phyloP scores from a whole-genome alignment of 305 asterid genomes.

The Rubia balearica region DNA sequence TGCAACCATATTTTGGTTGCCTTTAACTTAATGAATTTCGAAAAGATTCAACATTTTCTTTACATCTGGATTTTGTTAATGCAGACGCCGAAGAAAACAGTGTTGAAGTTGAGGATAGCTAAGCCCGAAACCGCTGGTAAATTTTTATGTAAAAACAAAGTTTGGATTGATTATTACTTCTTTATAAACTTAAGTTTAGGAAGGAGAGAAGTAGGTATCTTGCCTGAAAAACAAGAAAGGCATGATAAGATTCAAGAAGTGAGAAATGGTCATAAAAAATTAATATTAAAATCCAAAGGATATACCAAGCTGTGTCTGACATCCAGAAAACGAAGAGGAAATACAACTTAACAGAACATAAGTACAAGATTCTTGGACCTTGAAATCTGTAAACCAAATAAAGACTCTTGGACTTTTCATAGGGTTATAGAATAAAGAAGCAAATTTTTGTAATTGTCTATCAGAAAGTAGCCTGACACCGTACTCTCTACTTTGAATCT shows the following conservation, averaged over 20 bases:
- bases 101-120: constrained; percentile 53
- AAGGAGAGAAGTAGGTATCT: background rate
- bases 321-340: background rate
- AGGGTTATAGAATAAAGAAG: background rate
- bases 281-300: background rate
- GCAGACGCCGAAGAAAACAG: constrained; percentile 49
- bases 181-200: background rate
- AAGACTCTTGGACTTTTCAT: background rate
- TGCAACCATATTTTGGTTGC: background rate
- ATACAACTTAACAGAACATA: background rate
- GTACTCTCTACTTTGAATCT: background rate
- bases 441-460: background rate
- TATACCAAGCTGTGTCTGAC: background rate
- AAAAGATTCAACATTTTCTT: constrained; percentile 5
- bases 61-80: constrained; percentile 15
- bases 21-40: constrained; percentile 6
- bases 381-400: background rate
- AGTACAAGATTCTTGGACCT: background rate
- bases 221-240: background rate
- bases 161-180: background rate
- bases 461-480: background rate
- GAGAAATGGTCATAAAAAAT: background rate
- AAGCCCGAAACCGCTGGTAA: constrained; percentile 78
- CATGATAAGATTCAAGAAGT: background rate
- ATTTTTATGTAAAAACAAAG: background rate